Base-by-base conservation (phyloP, 2,329 filamentous ascomycete genomes). In the Fusarium redolens region DNA sequence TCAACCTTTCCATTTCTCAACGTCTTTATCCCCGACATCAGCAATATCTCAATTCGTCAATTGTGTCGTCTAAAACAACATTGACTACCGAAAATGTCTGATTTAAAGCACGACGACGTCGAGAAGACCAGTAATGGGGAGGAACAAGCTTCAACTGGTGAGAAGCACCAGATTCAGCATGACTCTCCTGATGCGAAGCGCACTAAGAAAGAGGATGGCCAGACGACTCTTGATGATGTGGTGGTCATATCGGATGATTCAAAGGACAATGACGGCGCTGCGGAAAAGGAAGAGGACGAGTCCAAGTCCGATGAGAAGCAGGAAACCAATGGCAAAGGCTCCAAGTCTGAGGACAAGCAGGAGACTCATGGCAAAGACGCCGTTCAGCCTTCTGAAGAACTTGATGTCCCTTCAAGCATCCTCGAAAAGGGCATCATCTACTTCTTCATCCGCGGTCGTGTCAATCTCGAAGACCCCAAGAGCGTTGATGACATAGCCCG, bases 341-440 rank as follows among this genome's bases (percentile, higher is more conserved):
- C 47, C 15, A 11, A 11, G 7, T 10, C 5, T 10, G 30, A 51
- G 10, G 30, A 18, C 6, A 13, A 33, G 15, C 28, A 60, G 25
- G 55, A 67, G 2, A n/a, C 30, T 14, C 58, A 71, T 14, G 44
- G 43, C 18, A 35, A 74, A 33, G 70, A 74, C 17, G 75, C 78
- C 1, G 63, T 76, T 2, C 50, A 74, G 18, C 71, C 71, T 22
- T 61, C 63, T 5, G 37, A 74, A 52, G 82, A 80, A 31, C 55
- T 65, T 7, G 54, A 77, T 20, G 75, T 85, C 2, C 83, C 86
- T 1, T 85, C 87, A 1, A 87, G 77, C 55, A 90, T 97, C 30
- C 86, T 97, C 5, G 95, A 98, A 78, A 97, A 96, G 78, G 95
- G 95, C 7, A 88, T 96, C 75, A 91, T 97, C 74, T 97, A 97